phyloP scores from a whole-genome alignment of 345 rosid species.

The Sisymbrium irio region DNA sequence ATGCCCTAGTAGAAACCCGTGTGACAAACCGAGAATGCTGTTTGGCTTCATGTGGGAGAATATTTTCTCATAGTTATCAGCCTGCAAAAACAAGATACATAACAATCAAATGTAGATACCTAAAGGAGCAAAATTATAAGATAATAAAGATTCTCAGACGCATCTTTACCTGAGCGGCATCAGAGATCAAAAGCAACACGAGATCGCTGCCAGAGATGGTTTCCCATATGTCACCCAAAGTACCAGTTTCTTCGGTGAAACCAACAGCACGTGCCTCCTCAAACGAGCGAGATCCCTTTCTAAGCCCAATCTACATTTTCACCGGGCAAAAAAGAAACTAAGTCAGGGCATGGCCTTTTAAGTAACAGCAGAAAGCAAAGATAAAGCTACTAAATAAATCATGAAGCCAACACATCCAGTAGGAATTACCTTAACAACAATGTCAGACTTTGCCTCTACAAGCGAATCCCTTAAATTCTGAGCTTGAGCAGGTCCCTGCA shows the following conservation, averaged over 20 bases:
- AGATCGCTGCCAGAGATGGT: constrained; percentile 89
- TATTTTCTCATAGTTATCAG: constrained; percentile 76
- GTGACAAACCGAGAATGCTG: constrained; percentile 93
- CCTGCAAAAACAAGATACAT: constrained; percentile 44
- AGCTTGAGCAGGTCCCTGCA: constrained; percentile 94
- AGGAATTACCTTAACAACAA: constrained; percentile 65
- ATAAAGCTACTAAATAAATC: not conserved
- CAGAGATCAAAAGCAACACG: constrained; percentile 79
- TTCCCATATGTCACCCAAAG: constrained; percentile 89
- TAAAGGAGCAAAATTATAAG: not conserved
- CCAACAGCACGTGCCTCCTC: constrained; percentile 89
- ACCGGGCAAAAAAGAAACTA: not conserved
- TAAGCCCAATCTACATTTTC: constrained; percentile 63
- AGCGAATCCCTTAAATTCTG: constrained; percentile 92
- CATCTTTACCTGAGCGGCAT: constrained; percentile 86
- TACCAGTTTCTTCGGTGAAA: constrained; percentile 79
- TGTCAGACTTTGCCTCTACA: constrained; percentile 75
- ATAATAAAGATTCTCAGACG: not conserved
- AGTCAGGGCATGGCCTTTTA: constrained; percentile 12
- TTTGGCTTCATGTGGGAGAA: constrained; percentile 91
- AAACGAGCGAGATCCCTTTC: constrained; percentile 85
- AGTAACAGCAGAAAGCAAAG: not conserved
- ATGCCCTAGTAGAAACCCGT: constrained; percentile 89
- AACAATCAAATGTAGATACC: not conserved
- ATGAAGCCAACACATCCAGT: not conserved